A percentile compares a stretch with the other conserved stretches of the same genome.
Evolutionary conservation across 176 grass and related monocot genomes (phyloP).

Genomic region (Ampelocalamus luodianensis): DNA sequence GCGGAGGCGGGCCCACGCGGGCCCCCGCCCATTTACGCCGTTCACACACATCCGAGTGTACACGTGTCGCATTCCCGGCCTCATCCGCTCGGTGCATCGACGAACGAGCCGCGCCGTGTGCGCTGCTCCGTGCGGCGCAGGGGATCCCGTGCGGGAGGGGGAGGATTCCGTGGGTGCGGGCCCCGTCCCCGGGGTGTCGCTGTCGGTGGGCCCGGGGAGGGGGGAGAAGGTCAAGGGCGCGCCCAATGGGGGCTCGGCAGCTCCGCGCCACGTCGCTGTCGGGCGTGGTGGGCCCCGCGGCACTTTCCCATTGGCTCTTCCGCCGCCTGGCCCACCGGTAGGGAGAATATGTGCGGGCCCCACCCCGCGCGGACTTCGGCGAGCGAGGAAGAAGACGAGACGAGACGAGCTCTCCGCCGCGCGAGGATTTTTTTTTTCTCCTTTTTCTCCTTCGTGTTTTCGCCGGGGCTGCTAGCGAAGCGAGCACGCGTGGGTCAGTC

Average conservation of each 20-base stretch:
- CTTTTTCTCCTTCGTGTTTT: too few relatives aligned
- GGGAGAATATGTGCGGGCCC: slow-evolving; percentile 16
- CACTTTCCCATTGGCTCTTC: slow-evolving; percentile 16
- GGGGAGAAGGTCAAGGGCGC: slow-evolving; percentile 28
- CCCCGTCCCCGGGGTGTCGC: background rate
- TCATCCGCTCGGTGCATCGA: too few relatives aligned
- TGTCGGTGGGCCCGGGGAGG: background rate
- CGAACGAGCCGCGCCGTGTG: too few relatives aligned
- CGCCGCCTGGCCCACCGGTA: background rate
- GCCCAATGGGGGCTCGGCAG: slow-evolving; percentile 43
- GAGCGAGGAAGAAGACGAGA: background rate
- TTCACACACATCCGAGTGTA: background rate
- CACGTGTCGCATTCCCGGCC: slow-evolving; percentile 36
- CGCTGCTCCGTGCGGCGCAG: background rate
- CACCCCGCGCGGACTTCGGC: background rate
- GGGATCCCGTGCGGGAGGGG: slow-evolving; percentile 13
- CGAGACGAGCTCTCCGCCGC: background rate
- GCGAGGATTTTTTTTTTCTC: background rate
- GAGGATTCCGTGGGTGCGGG: slow-evolving; percentile 39
- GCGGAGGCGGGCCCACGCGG: slow-evolving; percentile 29
- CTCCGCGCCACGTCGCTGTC: slow-evolving; percentile 50
- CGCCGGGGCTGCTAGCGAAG: too few relatives aligned
- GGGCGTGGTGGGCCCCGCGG: background rate
- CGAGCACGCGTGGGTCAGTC: background rate
- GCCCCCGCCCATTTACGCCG: slow-evolving; percentile 28